Evolutionary conservation across 106 monocot genomes (phyloP), one percentile per base, ranked within the genome.

Genomic region (Agapanthus africanus): DNA sequence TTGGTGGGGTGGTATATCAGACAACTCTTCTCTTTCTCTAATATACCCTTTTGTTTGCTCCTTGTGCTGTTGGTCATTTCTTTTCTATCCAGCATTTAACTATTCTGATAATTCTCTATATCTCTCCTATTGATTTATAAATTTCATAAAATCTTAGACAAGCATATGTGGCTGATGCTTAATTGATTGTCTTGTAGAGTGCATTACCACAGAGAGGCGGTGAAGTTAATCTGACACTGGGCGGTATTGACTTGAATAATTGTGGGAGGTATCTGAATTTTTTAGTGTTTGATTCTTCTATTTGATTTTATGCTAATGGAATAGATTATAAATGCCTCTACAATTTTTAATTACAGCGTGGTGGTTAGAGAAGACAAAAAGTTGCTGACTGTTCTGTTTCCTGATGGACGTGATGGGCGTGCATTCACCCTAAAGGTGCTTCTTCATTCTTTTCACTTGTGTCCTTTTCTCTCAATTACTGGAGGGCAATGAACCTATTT

Each of bases 381-480:
- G 59, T 80, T 91, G 23, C 77, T 97, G 66, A 97, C 95, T 37
- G 95, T 97, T 67, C 65, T 97, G 16, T 97, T 97, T 72, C 95
- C 95, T 66, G 95, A 91, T 82, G 95, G 95, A 40, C 95, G 95
- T 68, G 95, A 97, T 91, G 95, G 95, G 15, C 91, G 95, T 52
- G 91, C 91, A 54, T 97, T 97, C 70, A 97, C 95, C 42, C 88
- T 97, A 63, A 97, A 97, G 91, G 95, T 97, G 63, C 33, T 60
- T 74, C 11, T 39, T 74, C 62, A 50, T 67, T 67, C 30, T 47
- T 42, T 26, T 42, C 13, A 42, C 7, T 47, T 40, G 4, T 35
- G 32, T 42, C 7, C 34, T n/a, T 68, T 68, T 50, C 26, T 16
- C 61, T n/a, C 2, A 61, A 18, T 61, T 59, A 36, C n/a, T n/a